Conservation (phyloP, 192 early-diverging fungal species). For the Coemansia sp. region DNA sequence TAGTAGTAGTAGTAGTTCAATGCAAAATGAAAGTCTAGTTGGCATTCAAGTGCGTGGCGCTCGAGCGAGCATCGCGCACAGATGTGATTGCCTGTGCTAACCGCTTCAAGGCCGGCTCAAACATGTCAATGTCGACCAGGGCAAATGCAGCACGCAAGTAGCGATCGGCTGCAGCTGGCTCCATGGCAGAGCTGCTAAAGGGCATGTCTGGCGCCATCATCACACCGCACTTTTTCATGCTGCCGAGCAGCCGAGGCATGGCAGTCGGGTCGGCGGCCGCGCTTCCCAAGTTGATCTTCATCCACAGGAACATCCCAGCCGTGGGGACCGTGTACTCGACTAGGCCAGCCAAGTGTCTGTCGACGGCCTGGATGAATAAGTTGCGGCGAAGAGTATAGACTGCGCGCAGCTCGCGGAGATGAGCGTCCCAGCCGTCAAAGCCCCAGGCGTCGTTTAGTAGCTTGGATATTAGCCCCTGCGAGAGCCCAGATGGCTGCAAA, state of each 20-base stretch:
- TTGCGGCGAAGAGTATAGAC: constrained; percentile 74
- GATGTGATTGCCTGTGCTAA: constrained; percentile 39
- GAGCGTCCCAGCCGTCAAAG: constrained; percentile 70
- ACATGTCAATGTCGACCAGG: constrained; percentile 45
- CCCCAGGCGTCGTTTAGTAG: constrained; percentile 79
- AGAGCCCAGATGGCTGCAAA: constrained; percentile 82
- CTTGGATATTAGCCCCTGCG: constrained; percentile 71
- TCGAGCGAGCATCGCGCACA: constrained; percentile 8
- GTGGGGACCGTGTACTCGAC: constrained; percentile 61
- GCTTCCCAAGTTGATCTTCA: constrained; percentile 52
- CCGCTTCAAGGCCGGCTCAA: constrained; percentile 43
- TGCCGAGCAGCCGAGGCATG: constrained; percentile 34
- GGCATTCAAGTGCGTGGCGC: not conserved
- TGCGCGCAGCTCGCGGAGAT: constrained; percentile 62
- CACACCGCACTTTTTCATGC: constrained; percentile 49
- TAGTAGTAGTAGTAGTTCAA: not conserved
- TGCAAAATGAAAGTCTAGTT: not conserved
- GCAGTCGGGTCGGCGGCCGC: constrained; percentile 25
- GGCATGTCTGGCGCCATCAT: constrained; percentile 52
- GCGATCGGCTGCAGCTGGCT: constrained; percentile 5
- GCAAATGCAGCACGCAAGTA: constrained; percentile 49
- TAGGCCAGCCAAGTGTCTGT: constrained; percentile 60
- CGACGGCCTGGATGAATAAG: constrained; percentile 61
- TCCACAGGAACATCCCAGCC: constrained; percentile 92
- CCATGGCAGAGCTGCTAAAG: constrained; percentile 22